These are phyloP conservation scores for Solanum pinnatisectum DNA, from an alignment of 257 asterid species.

Conservation along the genomic window DNA sequence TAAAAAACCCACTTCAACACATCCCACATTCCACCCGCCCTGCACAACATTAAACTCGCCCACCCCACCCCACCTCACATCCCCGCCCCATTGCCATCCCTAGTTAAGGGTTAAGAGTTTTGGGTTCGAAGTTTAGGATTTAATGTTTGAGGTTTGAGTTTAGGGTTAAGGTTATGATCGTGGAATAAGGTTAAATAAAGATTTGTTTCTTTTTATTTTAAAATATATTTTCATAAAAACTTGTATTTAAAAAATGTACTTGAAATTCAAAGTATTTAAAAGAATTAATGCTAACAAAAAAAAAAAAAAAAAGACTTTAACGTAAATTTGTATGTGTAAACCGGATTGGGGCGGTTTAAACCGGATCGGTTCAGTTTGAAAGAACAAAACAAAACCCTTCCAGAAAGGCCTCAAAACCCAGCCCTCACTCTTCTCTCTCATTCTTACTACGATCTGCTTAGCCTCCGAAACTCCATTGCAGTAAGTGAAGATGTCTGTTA, in stretches of 20 bases:
- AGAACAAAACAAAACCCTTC: constrained; percentile 6
- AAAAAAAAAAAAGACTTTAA: no score
- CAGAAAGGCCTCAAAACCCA: constrained; percentile 15
- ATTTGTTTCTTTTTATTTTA: neutral
- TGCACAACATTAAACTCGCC: no score
- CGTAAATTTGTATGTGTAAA: neutral
- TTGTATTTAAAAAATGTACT: neutral
- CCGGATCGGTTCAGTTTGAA: neutral
- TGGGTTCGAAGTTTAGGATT: no score
- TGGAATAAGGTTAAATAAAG: neutral
- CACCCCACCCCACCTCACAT: no score
- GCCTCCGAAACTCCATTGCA: neutral
- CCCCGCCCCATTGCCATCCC: no score
- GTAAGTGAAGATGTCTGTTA: constrained; percentile 48
- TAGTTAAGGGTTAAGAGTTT: neutral
- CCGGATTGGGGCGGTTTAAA: neutral
- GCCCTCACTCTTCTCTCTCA: neutral
- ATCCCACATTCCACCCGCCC: no score
- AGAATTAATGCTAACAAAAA: neutral
- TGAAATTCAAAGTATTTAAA: neutral
- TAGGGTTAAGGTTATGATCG: neutral
- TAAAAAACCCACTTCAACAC: no score
- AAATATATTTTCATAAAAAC: no score
- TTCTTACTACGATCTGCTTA: neutral
- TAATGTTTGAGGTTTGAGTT: neutral